Base-by-base conservation (phyloP, 2,329 filamentous ascomycete genomes). In the Hypomyces rosellus region DNA sequence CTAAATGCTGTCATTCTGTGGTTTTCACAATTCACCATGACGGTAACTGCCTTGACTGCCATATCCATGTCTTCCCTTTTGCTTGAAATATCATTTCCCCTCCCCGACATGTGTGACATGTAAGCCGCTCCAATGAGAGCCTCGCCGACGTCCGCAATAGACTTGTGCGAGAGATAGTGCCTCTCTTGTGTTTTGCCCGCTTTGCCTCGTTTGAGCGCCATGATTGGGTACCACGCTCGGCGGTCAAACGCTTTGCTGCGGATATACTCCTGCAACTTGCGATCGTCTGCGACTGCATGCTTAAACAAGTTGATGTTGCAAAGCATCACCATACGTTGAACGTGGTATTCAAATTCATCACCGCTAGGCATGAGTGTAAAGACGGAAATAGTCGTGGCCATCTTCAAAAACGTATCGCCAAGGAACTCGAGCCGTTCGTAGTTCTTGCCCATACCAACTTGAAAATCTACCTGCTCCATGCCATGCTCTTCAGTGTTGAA, bases 401-500 rank as follows among this genome's bases (percentile, higher is more conserved):
- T 92, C 69, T 99, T 99, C 52, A 99, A 75, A 61, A 96, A 96
- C 34, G 86, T 88, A 65, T 99, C 93, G 0, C 93, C 93, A 2
- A 97, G 76, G 53, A 96, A 95, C 61, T 99, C 93, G 0, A 97
- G 76, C 12, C 93, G 81, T 66, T 99, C 93, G 61, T 99, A 99
- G 59, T 97, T 97, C 37, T 85, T 85, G 1, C 90, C 89, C 89
- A 96, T 96, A 3, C 90, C 91, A 44, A 79, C 74, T 59, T 90
- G 87, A 43, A 91, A 83, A 57, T 90, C 88, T 47, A 89, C 69
- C 37, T 86, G 80, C 50, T 85, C 76, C 34, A 78, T 73, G 0
- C 74, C 75, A 53, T 89, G 80, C 36, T 95, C 88, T 7, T 86
- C 86, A 0, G 83, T 84, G 56, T 91, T 91, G 57, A 95, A 88